Percentiles rank a stretch among this genome's conserved stretches.
Evolutionary conservation across 2,329 filamentous ascomycete species (phyloP).

Genomic region (Colletotrichum orchidophilum): DNA sequence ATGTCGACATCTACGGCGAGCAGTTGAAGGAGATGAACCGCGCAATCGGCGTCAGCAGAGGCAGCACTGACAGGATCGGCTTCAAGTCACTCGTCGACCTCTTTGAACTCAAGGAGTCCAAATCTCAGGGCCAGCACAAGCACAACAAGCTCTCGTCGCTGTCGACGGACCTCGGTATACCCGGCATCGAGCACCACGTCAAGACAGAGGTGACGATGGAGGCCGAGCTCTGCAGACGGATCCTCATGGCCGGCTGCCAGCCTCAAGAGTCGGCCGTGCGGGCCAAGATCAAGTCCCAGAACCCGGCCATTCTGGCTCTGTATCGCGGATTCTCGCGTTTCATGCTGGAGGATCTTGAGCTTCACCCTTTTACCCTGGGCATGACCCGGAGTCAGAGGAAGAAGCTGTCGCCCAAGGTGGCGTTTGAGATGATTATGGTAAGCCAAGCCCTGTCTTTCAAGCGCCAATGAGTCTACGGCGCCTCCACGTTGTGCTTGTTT

Average conservation of each 20-base stretch:
- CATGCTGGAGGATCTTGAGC: conserved; percentile 49
- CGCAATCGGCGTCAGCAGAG: conserved; percentile 37
- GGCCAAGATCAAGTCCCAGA: conserved; percentile 40
- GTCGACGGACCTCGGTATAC: conserved; percentile 36
- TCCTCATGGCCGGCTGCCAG: conserved; percentile 47
- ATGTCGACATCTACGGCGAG: conserved; percentile 50
- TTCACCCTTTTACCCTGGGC: conserved; percentile 37
- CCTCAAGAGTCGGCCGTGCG: conserved; percentile 41
- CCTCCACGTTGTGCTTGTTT: neutral
- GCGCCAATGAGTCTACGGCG: neutral
- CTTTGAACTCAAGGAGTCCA: conserved; percentile 49
- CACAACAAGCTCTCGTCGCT: conserved; percentile 17
- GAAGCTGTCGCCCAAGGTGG: conserved; percentile 42
- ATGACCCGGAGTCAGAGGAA: conserved; percentile 41
- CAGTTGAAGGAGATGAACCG: conserved; percentile 49
- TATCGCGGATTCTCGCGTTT: conserved; percentile 72
- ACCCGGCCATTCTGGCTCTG: conserved; percentile 53
- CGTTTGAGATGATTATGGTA: conserved; percentile 47
- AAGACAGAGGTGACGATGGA: conserved; percentile 38
- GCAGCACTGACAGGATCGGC: conserved; percentile 38
- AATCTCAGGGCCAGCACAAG: no score
- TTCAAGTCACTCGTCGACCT: conserved; percentile 42
- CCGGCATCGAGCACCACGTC: conserved; percentile 47
- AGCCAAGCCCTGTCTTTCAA: neutral
- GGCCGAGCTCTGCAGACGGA: conserved; percentile 44